A percentile compares a stretch with the other conserved stretches of the same genome.
Evolutionary conservation across 306 rosid genomes (phyloP).

Genomic region (Astragalus membranaceus): DNA sequence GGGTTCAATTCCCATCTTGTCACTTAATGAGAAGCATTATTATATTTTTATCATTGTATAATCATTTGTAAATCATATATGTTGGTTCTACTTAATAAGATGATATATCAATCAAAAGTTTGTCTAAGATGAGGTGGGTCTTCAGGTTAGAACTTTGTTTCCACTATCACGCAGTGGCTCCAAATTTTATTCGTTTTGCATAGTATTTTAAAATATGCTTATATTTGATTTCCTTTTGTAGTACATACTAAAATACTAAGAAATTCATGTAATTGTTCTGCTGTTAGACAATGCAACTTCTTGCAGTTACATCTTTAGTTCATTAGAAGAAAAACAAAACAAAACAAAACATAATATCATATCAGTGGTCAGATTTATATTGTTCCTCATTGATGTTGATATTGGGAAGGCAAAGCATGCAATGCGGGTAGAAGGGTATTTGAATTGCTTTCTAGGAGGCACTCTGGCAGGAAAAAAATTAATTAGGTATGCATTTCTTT

Average conservation of each 20-base stretch:
- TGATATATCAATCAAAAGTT: constrained; percentile 9
- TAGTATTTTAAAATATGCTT: neutral
- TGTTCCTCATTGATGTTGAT: constrained; percentile 13
- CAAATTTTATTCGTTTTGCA: neutral
- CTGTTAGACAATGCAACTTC: neutral
- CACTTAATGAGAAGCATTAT: constrained; percentile 3
- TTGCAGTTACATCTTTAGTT: neutral
- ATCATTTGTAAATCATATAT: constrained; percentile 27
- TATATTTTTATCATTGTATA: constrained; percentile 7
- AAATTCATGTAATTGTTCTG: neutral
- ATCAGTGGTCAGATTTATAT: neutral
- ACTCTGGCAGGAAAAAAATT: neutral
- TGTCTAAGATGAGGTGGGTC: neutral
- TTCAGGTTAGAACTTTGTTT: neutral
- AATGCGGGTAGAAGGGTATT: neutral
- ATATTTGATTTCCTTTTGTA: neutral
- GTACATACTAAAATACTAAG: neutral
- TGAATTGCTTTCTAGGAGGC: neutral
- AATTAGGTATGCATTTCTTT: neutral
- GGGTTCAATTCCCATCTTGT: constrained; percentile 20
- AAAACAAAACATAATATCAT: neutral
- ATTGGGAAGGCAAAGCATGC: neutral
- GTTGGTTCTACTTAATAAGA: constrained; percentile 17
- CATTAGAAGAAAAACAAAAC: neutral
- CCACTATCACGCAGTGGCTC: neutral